These are phyloP conservation scores for Priceomyces fermenticarens DNA, from an alignment of 805 yeast genomes.

Conservation along the genomic window DNA sequence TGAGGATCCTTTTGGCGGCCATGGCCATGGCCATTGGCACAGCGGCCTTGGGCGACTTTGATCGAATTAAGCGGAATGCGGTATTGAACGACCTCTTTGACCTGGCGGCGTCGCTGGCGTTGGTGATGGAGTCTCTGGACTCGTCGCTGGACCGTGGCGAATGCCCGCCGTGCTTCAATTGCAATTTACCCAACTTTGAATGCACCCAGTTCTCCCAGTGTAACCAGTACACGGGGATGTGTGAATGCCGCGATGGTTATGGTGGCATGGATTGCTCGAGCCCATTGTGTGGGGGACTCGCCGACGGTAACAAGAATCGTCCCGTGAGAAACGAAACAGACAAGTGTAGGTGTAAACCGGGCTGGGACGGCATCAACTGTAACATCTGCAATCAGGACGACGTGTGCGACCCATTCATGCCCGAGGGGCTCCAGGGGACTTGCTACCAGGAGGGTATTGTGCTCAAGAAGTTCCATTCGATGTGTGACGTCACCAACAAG, in stretches of 20 bases:
- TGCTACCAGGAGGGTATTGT: conserved; percentile 85
- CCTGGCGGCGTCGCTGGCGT: conserved; percentile 7
- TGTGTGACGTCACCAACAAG: conserved; percentile 90
- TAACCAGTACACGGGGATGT: conserved; percentile 81
- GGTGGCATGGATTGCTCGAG: conserved; percentile 90
- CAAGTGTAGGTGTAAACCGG: conserved; percentile 70
- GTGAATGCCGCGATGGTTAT: conserved; percentile 90
- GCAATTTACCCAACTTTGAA: conserved; percentile 84
- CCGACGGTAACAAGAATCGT: conserved; percentile 58
- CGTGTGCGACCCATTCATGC: conserved; percentile 84
- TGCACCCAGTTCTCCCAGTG: conserved; percentile 91
- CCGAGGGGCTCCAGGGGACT: conserved; percentile 79
- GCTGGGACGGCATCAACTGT: conserved; percentile 96
- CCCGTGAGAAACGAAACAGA: conserved; percentile 57
- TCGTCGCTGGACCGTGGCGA: conserved; percentile 24
- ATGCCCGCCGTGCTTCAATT: conserved; percentile 93
- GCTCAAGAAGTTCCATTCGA: conserved; percentile 78
- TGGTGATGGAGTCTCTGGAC: too few species aligned
- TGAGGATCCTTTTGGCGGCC: too few species aligned
- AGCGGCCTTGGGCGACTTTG: conserved; percentile 10
- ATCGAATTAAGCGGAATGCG: conserved; percentile 18
- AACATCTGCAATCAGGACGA: conserved; percentile 72
- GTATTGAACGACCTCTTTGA: conserved; percentile 24
- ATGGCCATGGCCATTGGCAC: not conserved
- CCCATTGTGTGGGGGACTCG: conserved; percentile 82